These are phyloP conservation scores for Neoascochyta sp. DNA, from an alignment of 2,329 filamentous ascomycete species.

Conservation along the genomic window DNA sequence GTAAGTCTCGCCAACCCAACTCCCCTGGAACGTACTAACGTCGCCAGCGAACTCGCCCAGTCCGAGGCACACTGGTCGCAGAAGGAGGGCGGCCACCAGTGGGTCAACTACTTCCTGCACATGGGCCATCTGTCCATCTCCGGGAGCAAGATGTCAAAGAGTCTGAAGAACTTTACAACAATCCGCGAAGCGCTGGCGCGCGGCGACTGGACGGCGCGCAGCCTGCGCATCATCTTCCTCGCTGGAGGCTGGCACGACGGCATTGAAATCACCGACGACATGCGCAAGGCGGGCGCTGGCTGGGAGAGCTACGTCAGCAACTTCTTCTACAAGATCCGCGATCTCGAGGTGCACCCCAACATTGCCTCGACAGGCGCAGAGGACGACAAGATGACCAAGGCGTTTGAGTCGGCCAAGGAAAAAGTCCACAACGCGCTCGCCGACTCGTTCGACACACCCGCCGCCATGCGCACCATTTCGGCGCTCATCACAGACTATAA, in stretches of 20 bases:
- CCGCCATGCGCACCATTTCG: slow-evolving; percentile 72
- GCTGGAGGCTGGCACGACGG: slow-evolving; percentile 87
- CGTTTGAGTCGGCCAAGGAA: slow-evolving; percentile 53
- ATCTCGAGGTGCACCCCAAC: slow-evolving; percentile 42
- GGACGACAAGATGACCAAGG: slow-evolving; percentile 44
- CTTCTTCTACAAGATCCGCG: slow-evolving; percentile 59
- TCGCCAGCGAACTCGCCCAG: slow-evolving; percentile 67
- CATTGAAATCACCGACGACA: slow-evolving; percentile 82
- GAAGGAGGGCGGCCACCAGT: slow-evolving; percentile 53
- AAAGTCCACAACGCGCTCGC: slow-evolving; percentile 64
- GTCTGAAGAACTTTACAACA: slow-evolving; percentile 91
- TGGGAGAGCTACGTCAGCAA: slow-evolving; percentile 80
- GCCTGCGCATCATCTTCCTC: slow-evolving; percentile 80
- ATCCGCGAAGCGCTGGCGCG: slow-evolving; percentile 74
- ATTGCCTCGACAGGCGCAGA: slow-evolving; percentile 26
- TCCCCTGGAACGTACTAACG: slow-evolving; percentile 1
- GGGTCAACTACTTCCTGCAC: slow-evolving; percentile 95
- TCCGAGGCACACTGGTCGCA: slow-evolving; percentile 75
- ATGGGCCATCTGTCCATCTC: slow-evolving; percentile 90
- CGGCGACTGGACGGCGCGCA: slow-evolving; percentile 71
- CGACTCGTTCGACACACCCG: slow-evolving; percentile 85
- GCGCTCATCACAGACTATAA: slow-evolving; percentile 78
- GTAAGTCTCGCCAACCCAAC: slow-evolving; percentile 3
- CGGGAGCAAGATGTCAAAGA: slow-evolving; percentile 94
- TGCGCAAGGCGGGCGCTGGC: slow-evolving; percentile 67